A percentile compares a stretch with the other conserved stretches of the same genome.
These are phyloP conservation scores for Trichoderma erinaceum DNA, from an alignment of 495 filamentous ascomycete genomes.

Conservation along the genomic window DNA sequence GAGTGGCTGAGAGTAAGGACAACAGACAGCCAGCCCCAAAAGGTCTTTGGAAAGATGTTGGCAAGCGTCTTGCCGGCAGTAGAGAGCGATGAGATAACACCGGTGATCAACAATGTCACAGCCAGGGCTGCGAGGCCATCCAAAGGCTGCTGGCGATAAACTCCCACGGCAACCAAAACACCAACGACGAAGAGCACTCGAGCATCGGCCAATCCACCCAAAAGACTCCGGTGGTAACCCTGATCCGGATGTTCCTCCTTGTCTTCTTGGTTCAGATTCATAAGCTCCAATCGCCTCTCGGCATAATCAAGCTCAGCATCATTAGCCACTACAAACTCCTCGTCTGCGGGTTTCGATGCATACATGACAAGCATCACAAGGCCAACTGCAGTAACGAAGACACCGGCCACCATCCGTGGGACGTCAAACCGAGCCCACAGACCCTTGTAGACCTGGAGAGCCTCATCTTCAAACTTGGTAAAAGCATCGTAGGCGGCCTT, in stretches of 20 bases:
- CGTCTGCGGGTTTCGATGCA: conserved; percentile 46
- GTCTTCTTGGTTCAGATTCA: conserved; percentile 32
- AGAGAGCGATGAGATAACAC: conserved; percentile 51
- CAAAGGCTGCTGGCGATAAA: conserved; percentile 50
- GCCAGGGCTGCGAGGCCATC: conserved; percentile 13
- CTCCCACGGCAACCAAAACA: conserved; percentile 35
- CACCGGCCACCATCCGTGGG: conserved; percentile 72
- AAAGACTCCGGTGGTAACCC: conserved; percentile 31
- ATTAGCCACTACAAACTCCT: conserved; percentile 38
- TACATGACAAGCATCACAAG: conserved; percentile 65
- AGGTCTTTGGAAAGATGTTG: conserved; percentile 63
- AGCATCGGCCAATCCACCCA: conserved; percentile 16
- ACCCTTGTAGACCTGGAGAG: conserved; percentile 69
- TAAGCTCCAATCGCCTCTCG: conserved; percentile 9
- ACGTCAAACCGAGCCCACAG: conserved; percentile 92
- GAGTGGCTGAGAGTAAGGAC: conserved; percentile 78
- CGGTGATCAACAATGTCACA: conserved; percentile 28
- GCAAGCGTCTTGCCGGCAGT: conserved; percentile 41
- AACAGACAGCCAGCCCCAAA: conserved; percentile 83
- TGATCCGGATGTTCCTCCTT: conserved; percentile 26
- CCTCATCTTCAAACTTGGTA: conserved; percentile 68
- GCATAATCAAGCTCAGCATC: conserved; percentile 32
- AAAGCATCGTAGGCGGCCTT: conserved; percentile 49
- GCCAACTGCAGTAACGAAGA: conserved; percentile 60
- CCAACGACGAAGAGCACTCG: conserved; percentile 8